Percentiles rank a stretch among this genome's conserved stretches.
Evolutionary conservation across 192 early-diverging fungal species (phyloP).

Genomic region (Entomortierella chlamydospora): DNA sequence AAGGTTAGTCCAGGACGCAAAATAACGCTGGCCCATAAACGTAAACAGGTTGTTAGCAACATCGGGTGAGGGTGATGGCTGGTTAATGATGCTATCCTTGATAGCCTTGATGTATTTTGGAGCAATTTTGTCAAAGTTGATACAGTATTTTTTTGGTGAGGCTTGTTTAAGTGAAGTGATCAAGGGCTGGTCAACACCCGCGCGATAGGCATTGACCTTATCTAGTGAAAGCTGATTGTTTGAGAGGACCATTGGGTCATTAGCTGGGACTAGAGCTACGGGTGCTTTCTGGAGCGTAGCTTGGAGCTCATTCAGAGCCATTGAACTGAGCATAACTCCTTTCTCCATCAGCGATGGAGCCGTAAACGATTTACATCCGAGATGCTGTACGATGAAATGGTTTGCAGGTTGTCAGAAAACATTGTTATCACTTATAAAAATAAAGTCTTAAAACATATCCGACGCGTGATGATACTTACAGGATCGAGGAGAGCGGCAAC

Average conservation of each 20-base stretch:
- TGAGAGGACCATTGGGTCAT: slow-evolving; percentile 30
- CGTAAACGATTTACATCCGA: slow-evolving; percentile 25
- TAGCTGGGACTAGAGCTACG: slow-evolving; percentile 11
- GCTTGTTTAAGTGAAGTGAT: slow-evolving; percentile 10
- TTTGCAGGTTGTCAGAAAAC: too few species aligned
- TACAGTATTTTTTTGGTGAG: slow-evolving; percentile 14
- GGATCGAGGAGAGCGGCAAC: slow-evolving; percentile 27
- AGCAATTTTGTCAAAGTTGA: slow-evolving; percentile 5
- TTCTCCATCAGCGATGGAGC: slow-evolving; percentile 39
- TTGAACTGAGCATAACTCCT: slow-evolving; percentile 22
- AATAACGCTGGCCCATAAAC: slow-evolving; percentile 41
- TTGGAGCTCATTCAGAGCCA: slow-evolving; percentile 44
- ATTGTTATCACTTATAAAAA: too few species aligned
- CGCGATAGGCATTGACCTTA: slow-evolving; percentile 30
- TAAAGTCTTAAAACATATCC: too few species aligned
- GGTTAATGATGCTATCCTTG: not conserved
- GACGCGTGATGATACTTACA: too few species aligned
- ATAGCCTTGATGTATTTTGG: slow-evolving; percentile 19
- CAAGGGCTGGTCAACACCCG: slow-evolving; percentile 18
- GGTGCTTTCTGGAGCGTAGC: slow-evolving; percentile 9
- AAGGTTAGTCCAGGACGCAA: slow-evolving; percentile 24
- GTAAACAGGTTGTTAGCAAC: slow-evolving; percentile 30
- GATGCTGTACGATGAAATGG: slow-evolving; percentile 12
- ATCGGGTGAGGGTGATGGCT: slow-evolving; percentile 6
- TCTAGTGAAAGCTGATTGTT: slow-evolving; percentile 15